phyloP scores from a whole-genome alignment of 2,329 filamentous ascomycete species.

The Calonectria naviculata region DNA sequence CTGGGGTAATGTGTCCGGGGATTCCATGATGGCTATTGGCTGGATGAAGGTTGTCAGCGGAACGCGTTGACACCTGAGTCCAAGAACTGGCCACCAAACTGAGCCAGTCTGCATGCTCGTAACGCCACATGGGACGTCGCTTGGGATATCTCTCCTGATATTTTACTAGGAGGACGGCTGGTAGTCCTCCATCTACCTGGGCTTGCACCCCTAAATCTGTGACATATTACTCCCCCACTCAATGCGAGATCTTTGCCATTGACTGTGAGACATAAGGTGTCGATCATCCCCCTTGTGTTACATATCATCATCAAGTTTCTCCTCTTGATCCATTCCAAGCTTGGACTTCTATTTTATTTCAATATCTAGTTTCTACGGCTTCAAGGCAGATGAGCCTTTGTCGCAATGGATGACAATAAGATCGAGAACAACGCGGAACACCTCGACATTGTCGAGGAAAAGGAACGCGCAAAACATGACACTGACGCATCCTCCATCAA shows the following conservation, averaged over 20 bases:
- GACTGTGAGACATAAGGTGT: slow-evolving; percentile 18
- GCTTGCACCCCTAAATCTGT: not conserved
- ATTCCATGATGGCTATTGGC: not conserved
- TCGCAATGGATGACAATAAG: slow-evolving; percentile 29
- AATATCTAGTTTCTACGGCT: not conserved
- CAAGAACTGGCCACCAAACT: not conserved
- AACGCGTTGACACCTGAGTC: not conserved
- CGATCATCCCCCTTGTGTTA: slow-evolving; percentile 11
- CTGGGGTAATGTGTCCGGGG: slow-evolving; percentile 21
- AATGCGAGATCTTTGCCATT: not conserved
- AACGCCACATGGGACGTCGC: slow-evolving; percentile 3
- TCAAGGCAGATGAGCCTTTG: not conserved
- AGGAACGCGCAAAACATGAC: slow-evolving; percentile 20
- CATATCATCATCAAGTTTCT: not conserved
- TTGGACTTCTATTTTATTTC: not conserved
- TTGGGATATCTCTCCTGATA: not conserved
- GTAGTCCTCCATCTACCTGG: too few species aligned
- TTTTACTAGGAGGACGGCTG: not conserved
- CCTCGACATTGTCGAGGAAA: slow-evolving; percentile 27
- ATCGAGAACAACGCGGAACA: slow-evolving; percentile 28
- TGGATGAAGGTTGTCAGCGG: not conserved
- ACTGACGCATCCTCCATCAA: slow-evolving; percentile 47
- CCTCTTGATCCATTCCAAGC: not conserved
- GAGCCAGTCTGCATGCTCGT: not conserved
- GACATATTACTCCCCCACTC: not conserved